Evolutionary conservation across 805 yeast genomes (phyloP), one percentile per base, ranked within the genome.

Genomic region (Barnettozyma botsteinii): DNA sequence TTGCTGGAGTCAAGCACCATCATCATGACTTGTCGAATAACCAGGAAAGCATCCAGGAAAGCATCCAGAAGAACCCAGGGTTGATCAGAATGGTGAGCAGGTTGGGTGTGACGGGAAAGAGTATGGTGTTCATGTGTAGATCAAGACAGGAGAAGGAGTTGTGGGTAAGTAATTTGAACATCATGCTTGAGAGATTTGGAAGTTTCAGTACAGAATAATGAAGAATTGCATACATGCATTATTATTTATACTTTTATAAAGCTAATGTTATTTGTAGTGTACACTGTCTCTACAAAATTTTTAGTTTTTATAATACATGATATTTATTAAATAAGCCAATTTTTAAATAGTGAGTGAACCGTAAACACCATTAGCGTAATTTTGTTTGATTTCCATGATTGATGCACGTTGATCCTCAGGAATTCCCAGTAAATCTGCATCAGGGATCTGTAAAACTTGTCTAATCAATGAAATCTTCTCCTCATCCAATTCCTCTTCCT

Each of bases 71-170:
- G 38, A 69, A 70, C 43, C 76, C 76, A 5, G 70, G 73, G 0
- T 42, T 70, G 21, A 39, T 72, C 5, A 71, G 59, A 35, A 59
- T 74, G 53, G 72, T 72, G 5, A 65, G 72, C 14, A 69, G 75
- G 38, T 59, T 83, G 28, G 91, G 89, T 5, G 73, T 76, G 3
- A 72, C 80, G 2, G 93, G 95, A 1, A 69, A 69, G 37, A 70
- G 79, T 33, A 66, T 83, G 64, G 80, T 83, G 3, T 88, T 89
- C 55, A 70, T 87, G 75, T 81, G 96, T 9, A 61, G 88, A 34
- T 85, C 95, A 2, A 64, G 91, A 29, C 82, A 82, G 46, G 95
- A 87, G 50, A 67, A 89, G 39, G 96, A 91, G 53, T 46, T 75
- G 24, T 89, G 98, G 98, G 89, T 85, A 2, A 46, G 59, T 13